Base-by-base conservation (phyloP, 352 stramenopile species). In the Globisporangium camurandrum region DNA sequence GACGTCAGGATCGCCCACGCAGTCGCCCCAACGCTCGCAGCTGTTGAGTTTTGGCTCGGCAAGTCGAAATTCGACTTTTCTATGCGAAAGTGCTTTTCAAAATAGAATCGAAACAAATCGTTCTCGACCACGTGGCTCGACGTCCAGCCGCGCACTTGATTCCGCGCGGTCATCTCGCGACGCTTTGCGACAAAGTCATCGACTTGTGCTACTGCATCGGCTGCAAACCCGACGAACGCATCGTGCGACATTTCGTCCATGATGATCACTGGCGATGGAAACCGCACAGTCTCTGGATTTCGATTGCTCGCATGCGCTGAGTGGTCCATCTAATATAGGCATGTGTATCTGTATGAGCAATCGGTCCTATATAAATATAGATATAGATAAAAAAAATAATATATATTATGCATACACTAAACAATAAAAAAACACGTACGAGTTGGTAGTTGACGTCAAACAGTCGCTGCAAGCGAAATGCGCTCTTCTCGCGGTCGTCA, bases 211-310 rank as follows among this genome's bases (percentile, higher is more conserved):
- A 69, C 56, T 12, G 68, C 68, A 28, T 75, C 62, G 51, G 71
- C 60, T 28, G 68, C 56, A 22, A 74, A 79, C 28, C 69, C 64
- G 33, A 50, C 58, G 46, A 79, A 79, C 42, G 59, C 69, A 27
- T 79, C 68, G 34, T 71, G 61, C 33, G 66, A 73, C 68, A 79
- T 79, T n/a, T 79, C 68, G 49, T 79, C 66, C 68, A 79, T 79
- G 37, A 79, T 71, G 23, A 79, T 56, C 68, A 73, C 66, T 3
- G 68, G 68, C 33, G 65, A 68, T 16, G 44, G 52, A 26, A 59
- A 55, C n/a, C 54, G 61, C 27, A 62, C 57, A 14, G 67, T 57
- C 42, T 64, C 44, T 10, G 69, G 56, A 3, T 69, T 46, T 12
- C 64, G 49, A 19, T 47, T 61, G 0, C 62, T 61, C 0, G 56